Evolutionary conservation across 129 eudicot genomes (phyloP).

Genomic region (Helianthus annuus): DNA sequence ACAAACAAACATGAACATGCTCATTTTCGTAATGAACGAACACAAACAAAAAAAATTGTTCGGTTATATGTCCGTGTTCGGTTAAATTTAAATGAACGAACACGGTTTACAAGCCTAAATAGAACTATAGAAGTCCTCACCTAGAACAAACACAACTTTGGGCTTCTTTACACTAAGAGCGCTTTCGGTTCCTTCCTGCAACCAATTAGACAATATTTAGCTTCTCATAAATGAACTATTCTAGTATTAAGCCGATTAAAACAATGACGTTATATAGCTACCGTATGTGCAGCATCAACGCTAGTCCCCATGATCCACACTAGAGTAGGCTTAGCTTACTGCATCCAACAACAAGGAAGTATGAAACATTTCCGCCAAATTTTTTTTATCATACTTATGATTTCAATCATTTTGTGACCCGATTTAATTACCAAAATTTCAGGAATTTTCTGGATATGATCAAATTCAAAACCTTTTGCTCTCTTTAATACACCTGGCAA

Average conservation of each 20-base stretch:
- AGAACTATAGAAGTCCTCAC: slow-evolving; percentile 18
- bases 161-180: slow-evolving; percentile 50
- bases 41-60: no score
- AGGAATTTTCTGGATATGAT: no score
- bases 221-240: background rate
- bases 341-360: slow-evolving; percentile 28
- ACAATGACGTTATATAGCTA: background rate
- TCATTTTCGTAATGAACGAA: no score
- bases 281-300: slow-evolving; percentile 58
- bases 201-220: slow-evolving; percentile 13
- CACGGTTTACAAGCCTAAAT: no score
- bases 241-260: background rate
- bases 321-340: slow-evolving; percentile 27
- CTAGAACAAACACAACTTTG: slow-evolving; percentile 73
- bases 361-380: background rate
- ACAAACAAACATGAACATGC: no score
- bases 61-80: no score
- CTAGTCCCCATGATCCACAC: slow-evolving; percentile 52
- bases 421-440: background rate
- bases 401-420: background rate
- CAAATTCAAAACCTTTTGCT: no score
- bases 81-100: no score
- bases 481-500: no score
- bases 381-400: background rate
- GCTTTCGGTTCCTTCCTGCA: slow-evolving; percentile 64